Evolutionary conservation across 1,284 basidiomycete species (phyloP), one percentile per base, ranked within the genome.

Genomic region (Austropuccinia psidii): DNA sequence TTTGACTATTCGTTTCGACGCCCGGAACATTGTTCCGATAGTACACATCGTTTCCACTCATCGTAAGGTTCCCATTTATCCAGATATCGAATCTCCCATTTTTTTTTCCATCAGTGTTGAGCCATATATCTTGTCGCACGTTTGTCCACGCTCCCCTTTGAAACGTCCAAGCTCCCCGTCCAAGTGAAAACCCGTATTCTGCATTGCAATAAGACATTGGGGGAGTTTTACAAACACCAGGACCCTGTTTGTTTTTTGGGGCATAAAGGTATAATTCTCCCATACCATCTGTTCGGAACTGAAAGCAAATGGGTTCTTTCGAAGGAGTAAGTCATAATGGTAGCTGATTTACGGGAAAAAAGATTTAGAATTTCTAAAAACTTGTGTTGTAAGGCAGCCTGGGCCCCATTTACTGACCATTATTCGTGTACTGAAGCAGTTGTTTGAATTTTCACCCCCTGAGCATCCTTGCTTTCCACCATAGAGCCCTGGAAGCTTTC

Each of bases 241-340:
- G 45, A 31, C 76, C 75, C 45, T 77, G 76, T 49, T 62, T 72
- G 17, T 61, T 55, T 55, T 78, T 75, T 1, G 77, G 77, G 1
- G 76, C 55, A 49, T 78, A 78, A 70, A 90, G 82, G 78, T 91
- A 91, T 31, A 90, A 80, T 64, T 82, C 81, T 1, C 81, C 81
- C 7, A 69, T 74, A 33, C 78, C 77, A 2, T 77, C 75, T 1
- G 76, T 43, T 39, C 81, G n/a, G 31, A 57, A 57, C 54, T 57
- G 17, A 24, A 9, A 50, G n/a, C 21, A 50, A 15, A 9, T 11
- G 29, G 17, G 29, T 50, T 15, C 21, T 2, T 8, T 24, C 17
- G 9, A 50, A 21, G 11, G 11, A 24, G 11, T 50, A 8, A 50
- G 19, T 50, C 11, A 21, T 15, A 50, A 29, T 21, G 29, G 6